Evolutionary conservation across 164 flowering plant genomes (phyloP).

Genomic region (Warburgia ugandensis): DNA sequence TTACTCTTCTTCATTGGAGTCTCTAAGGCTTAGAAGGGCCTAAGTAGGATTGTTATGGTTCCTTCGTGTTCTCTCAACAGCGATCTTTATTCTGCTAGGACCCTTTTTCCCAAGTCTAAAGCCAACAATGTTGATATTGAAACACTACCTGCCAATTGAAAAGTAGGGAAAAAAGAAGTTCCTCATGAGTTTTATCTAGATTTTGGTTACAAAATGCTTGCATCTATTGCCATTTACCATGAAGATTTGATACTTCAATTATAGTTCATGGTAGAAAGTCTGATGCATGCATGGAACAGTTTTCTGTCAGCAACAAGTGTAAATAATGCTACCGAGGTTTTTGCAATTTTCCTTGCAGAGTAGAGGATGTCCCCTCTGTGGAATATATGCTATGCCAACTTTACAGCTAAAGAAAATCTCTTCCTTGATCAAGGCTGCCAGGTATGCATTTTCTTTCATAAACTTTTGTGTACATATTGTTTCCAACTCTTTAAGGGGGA

Average conservation of each 20-base stretch:
- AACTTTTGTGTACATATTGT: not conserved
- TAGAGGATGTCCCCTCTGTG: constrained; percentile 85
- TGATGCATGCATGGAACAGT: not conserved
- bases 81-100: too few relatives aligned
- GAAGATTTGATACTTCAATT: not conserved
- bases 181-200: too few relatives aligned
- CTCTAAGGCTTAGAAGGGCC: too few relatives aligned
- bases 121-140: not conserved
- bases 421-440: constrained; percentile 93
- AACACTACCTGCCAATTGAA: too few relatives aligned
- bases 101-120: too few relatives aligned
- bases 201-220: not conserved
- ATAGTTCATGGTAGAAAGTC: not conserved
- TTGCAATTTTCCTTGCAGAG: constrained; percentile 39
- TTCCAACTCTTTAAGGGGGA: not conserved
- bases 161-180: too few relatives aligned
- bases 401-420: constrained; percentile 77
- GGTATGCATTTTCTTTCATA: constrained; percentile 29
- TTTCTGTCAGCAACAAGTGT: not conserved
- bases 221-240: not conserved
- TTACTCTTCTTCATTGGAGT: too few relatives aligned
- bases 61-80: too few relatives aligned
- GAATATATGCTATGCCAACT: constrained; percentile 82
- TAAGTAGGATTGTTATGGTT: too few relatives aligned
- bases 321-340: not conserved